Percentiles rank a stretch among this genome's conserved stretches.
Conservation (phyloP, 805 yeast species). For the Schwanniomyces polymorphus region DNA sequence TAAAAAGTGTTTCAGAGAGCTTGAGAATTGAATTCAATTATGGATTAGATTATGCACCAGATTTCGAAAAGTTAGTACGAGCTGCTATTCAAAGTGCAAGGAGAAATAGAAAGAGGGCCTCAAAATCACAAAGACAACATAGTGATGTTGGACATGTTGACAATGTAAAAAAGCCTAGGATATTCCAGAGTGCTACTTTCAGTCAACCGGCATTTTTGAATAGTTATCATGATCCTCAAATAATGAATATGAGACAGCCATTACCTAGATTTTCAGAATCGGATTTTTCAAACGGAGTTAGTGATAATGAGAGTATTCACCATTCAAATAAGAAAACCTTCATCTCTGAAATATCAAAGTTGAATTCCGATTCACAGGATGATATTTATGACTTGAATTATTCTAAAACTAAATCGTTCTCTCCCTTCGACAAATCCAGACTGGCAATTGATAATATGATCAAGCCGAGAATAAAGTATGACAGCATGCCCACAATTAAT, state of each 20-base stretch:
- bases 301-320: not conserved
- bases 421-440: constrained; percentile 40
- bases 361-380: constrained; percentile 34
- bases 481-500: not conserved
- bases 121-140: constrained; percentile 24
- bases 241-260: not conserved
- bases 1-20: constrained; percentile 73
- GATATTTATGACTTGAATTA: constrained; percentile 35
- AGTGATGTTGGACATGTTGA: not conserved
- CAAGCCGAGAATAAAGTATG: constrained; percentile 31
- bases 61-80: constrained; percentile 85
- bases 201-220: not conserved
- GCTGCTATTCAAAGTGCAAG: constrained; percentile 94
- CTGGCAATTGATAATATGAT: constrained; percentile 49
- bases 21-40: constrained; percentile 78
- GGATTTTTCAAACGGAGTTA: not conserved
- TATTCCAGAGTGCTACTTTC: not conserved
- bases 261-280: not conserved
- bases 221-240: not conserved
- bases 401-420: constrained; percentile 24
- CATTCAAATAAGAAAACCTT: constrained; percentile 12
- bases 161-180: not conserved
- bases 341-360: constrained; percentile 33
- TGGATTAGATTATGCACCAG: constrained; percentile 55
- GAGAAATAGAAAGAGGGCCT: constrained; percentile 75